phyloP scores from a whole-genome alignment of 2,329 filamentous ascomycete genomes.

The Didymella segeticola region DNA sequence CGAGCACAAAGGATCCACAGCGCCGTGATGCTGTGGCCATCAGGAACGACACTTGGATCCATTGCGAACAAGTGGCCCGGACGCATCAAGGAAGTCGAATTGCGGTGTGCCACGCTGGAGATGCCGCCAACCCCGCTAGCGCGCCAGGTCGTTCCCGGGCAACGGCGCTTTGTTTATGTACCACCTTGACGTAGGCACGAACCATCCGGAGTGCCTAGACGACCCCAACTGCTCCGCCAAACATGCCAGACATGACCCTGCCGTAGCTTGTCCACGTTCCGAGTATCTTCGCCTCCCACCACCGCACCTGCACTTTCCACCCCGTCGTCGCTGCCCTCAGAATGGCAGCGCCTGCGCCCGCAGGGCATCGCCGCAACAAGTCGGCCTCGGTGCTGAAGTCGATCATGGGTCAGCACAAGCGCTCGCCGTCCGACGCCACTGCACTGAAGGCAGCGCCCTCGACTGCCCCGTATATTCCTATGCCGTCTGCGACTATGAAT shows the following conservation, averaged over 20 bases:
- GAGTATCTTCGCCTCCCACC: constrained; percentile 2
- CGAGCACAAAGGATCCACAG: constrained; percentile 9
- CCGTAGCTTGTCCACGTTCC: constrained; percentile 9
- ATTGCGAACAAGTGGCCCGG: constrained; percentile 13
- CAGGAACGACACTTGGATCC: constrained; percentile 5
- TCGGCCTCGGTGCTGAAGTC: constrained; percentile 57
- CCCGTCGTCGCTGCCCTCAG: constrained; percentile 16
- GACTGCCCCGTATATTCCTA: constrained; percentile 34
- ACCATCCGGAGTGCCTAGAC: constrained; percentile 18
- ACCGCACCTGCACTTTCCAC: constrained; percentile 4
- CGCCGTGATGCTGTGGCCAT: constrained; percentile 3
- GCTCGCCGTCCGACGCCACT: constrained; percentile 53
- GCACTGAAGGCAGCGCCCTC: constrained; percentile 33
- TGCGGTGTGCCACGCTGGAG: constrained; percentile 19
- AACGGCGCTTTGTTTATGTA: constrained; percentile 18
- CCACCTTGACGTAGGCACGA: constrained; percentile 14
- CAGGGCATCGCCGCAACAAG: constrained; percentile 49
- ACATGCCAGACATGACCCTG: constrained; percentile 15
- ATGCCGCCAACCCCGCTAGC: constrained; percentile 12
- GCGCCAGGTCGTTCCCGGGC: constrained; percentile 6
- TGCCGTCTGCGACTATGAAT: constrained; percentile 20
- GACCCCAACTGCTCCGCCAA: constrained; percentile 12
- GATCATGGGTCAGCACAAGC: constrained; percentile 60
- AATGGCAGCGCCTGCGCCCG: constrained; percentile 35
- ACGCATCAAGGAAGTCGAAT: constrained; percentile 9